Percentiles rank a stretch among this genome's conserved stretches.
Conservation (phyloP, 2,329 filamentous ascomycete species). For the Decorospora gaudefroyi region DNA sequence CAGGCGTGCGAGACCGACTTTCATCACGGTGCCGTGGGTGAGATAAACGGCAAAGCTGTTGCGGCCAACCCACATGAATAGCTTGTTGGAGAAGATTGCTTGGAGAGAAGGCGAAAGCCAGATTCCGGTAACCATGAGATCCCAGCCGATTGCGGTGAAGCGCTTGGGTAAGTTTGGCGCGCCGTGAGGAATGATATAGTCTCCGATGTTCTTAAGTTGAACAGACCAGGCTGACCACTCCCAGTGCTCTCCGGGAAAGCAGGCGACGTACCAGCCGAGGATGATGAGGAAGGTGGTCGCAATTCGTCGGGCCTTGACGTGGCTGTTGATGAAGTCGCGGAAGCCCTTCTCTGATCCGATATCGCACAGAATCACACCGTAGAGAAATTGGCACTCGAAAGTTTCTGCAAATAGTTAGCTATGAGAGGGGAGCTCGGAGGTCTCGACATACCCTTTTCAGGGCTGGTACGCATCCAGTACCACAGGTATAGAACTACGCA, state of each 20-base stretch:
- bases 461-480: constrained; percentile 55
- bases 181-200: constrained; percentile 56
- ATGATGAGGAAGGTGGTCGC: constrained; percentile 49
- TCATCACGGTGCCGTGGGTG: constrained; percentile 58
- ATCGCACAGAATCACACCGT: constrained; percentile 58
- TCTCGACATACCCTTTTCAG: constrained; percentile 51
- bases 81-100: constrained; percentile 55
- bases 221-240: constrained; percentile 58
- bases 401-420: constrained; percentile 51
- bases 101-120: constrained; percentile 57
- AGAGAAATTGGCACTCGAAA: constrained; percentile 58
- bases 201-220: constrained; percentile 48
- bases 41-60: constrained; percentile 62
- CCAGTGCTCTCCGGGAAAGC: constrained; percentile 57
- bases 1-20: constrained; percentile 58
- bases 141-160: constrained; percentile 56
- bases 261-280: constrained; percentile 54
- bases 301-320: constrained; percentile 47
- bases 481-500: constrained; percentile 55
- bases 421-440: not conserved
- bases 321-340: constrained; percentile 51
- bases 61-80: constrained; percentile 60
- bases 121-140: constrained; percentile 57
- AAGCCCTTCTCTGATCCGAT: constrained; percentile 54
- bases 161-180: constrained; percentile 49